phyloP scores from a whole-genome alignment of 805 yeast genomes.

The Blastobotrys attinorum region DNA sequence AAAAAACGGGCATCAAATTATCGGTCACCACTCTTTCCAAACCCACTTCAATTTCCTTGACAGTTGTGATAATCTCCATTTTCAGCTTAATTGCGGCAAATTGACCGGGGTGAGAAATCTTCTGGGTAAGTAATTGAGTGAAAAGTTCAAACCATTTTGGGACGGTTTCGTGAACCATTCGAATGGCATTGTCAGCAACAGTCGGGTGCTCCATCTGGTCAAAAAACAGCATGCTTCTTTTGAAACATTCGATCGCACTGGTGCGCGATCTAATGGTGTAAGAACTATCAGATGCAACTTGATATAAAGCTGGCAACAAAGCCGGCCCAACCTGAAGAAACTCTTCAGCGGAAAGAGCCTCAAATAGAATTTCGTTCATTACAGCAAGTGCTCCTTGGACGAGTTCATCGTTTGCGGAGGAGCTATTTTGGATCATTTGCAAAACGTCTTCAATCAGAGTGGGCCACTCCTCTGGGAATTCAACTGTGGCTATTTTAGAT shows the following conservation, averaged over 20 bases:
- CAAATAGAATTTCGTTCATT: conserved; percentile 69
- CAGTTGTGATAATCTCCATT: conserved; percentile 7
- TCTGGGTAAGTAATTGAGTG: conserved; percentile 2
- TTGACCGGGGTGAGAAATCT: conserved; percentile 1
- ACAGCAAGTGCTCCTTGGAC: conserved; percentile 30
- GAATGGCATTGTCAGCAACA: conserved; percentile 1
- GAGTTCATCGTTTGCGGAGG: conserved; percentile 4
- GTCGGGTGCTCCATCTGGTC: conserved; percentile 12
- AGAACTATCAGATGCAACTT: conserved; percentile 10
- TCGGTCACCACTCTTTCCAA: conserved; percentile 2
- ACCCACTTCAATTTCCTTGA: conserved; percentile 9
- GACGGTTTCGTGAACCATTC: conserved; percentile 6
- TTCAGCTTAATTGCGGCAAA: conserved; percentile 6
- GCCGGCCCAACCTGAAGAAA: conserved; percentile 60
- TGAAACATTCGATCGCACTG: conserved; percentile 27
- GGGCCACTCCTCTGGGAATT: conserved; percentile 97
- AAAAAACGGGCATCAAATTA: conserved; percentile 4
- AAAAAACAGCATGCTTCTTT: conserved; percentile 25
- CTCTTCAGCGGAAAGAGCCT: conserved; percentile 76
- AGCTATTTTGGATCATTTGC: conserved; percentile 18
- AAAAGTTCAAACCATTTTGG: conserved; percentile 11
- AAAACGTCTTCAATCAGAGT: conserved; percentile 39
- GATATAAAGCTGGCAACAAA: conserved; percentile 17
- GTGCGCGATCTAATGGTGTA: conserved; percentile 9
- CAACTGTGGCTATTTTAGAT: conserved; percentile 79